Evolutionary conservation across 768 basidiomycete genomes (phyloP), one percentile per base, ranked within the genome.

Genomic region (Albatrellus ellisii): DNA sequence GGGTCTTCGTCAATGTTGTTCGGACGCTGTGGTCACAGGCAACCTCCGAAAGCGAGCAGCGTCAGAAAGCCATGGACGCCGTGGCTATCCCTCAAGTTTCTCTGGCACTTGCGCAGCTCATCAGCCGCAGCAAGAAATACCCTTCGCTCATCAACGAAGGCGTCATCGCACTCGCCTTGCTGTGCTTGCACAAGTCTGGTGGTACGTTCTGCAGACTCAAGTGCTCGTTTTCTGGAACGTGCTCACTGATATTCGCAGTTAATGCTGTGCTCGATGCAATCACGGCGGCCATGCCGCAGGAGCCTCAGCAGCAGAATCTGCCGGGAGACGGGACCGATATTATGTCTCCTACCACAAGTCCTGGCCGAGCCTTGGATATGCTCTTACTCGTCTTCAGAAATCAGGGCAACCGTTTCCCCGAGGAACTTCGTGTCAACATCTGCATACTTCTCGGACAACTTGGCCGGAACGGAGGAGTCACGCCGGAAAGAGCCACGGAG

Each of bases 61-160:
- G 69, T 49, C 65, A 72, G 41, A 62, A 62, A 24, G 76, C 79
- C 17, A 70, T 80, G 43, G 61, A 65, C 39, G 55, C 60, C 2
- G 56, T 85, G 15, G 60, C 70, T 25, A 74, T 66, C 11, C 55
- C 62, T n/a, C 67, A 75, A 14, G 74, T 72, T 44, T 72, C 75
- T 0, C 66, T 67, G 3, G 71, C 76, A 21, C 66, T 98, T 25
- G 72, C 77, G 1, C 75, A 70, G 42, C 73, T 95, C 43, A 66
- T 92, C 14, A 73, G 74, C 20, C 70, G 80, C 47, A 87, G 86
- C 54, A 74, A 69, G 47, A 81, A 78, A 55, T 89, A 88, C 55
- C 81, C 86, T 1, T 66, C 89, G 29, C 67, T 98, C 25, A 72
- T 95, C 41, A 94, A 90, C 51, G 94, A 98, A 58, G 86, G 81